These are phyloP conservation scores for Albugo laibachii DNA, from an alignment of 352 stramenopile species.

Conservation along the genomic window DNA sequence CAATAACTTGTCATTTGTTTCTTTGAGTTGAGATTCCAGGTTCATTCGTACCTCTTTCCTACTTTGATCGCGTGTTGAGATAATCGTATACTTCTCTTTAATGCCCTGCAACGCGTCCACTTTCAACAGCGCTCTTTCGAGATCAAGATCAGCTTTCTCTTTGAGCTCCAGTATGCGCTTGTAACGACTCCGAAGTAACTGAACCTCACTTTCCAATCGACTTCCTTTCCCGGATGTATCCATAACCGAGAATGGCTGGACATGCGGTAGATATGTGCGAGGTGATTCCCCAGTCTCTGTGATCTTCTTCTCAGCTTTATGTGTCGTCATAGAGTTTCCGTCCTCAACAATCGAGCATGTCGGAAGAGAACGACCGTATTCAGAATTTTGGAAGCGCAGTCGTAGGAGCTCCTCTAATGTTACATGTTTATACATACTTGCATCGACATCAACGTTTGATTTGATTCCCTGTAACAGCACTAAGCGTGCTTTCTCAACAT, in stretches of 20 bases:
- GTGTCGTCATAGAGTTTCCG: not conserved
- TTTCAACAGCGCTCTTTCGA: constrained; percentile 19
- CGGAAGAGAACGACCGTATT: constrained; percentile 15
- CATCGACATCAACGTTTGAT: constrained; percentile 21
- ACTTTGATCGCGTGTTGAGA: constrained; percentile 51
- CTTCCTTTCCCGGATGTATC: constrained; percentile 35
- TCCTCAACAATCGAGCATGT: not conserved
- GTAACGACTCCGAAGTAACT: constrained; percentile 42
- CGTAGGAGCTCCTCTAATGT: constrained; percentile 47
- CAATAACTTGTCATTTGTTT: constrained; percentile 72
- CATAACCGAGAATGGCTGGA: constrained; percentile 36
- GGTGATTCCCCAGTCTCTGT: not conserved
- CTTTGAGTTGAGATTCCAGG: constrained; percentile 33
- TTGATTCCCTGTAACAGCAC: constrained; percentile 32
- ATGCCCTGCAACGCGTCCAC: constrained; percentile 43
- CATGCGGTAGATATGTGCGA: constrained; percentile 19
- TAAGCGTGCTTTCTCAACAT: constrained; percentile 27
- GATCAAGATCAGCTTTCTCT: constrained; percentile 27
- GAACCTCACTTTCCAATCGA: constrained; percentile 46
- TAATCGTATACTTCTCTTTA: constrained; percentile 58
- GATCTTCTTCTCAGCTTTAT: not conserved
- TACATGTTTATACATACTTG: constrained; percentile 44
- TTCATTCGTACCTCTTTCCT: constrained; percentile 76
- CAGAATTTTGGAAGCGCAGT: constrained; percentile 33
- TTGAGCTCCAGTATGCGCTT: constrained; percentile 34